Conservation (phyloP, 352 stramenopile genomes). For the Phytophthora palmivora region DNA sequence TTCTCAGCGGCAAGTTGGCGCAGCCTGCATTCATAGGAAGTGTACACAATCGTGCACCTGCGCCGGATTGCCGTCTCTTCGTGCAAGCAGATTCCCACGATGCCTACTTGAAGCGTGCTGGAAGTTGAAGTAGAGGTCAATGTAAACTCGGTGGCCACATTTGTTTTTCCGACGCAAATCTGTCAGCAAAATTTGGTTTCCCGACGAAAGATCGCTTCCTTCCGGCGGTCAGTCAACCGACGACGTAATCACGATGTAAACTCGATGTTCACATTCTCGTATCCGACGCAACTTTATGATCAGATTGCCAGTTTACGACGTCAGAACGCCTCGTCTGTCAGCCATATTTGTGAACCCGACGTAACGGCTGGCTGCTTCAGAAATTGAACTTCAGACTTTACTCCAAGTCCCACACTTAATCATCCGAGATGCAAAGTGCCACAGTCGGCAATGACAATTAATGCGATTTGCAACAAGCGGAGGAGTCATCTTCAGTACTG, state of each 20-base stretch:
- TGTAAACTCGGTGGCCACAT: constrained; percentile 13
- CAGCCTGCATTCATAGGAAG: no score
- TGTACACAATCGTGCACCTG: no score
- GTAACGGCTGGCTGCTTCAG: constrained; percentile 20
- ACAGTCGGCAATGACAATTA: background rate
- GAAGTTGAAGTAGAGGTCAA: background rate
- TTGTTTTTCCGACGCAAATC: constrained; percentile 19
- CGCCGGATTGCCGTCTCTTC: constrained; percentile 1
- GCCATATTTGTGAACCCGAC: no score
- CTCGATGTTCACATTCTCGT: constrained; percentile 1
- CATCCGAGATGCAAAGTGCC: constrained; percentile 8
- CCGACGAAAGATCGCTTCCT: constrained; percentile 18
- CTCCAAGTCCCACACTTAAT: constrained; percentile 16
- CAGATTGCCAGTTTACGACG: background rate
- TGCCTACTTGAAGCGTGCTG: constrained; percentile 2
- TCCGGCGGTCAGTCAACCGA: constrained; percentile 17
- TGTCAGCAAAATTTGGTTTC: constrained; percentile 20
- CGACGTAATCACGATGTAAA: constrained; percentile 21
- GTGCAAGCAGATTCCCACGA: background rate
- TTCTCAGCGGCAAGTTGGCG: no score
- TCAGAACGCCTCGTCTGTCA: constrained; percentile 7
- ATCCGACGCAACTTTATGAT: constrained; percentile 1
- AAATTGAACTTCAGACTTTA: constrained; percentile 25
- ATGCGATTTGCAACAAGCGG: constrained; percentile 14
- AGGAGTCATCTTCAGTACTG: constrained; percentile 1